These are phyloP conservation scores for Cornus florida DNA, from an alignment of 148 eudicot species.

Conservation along the genomic window DNA sequence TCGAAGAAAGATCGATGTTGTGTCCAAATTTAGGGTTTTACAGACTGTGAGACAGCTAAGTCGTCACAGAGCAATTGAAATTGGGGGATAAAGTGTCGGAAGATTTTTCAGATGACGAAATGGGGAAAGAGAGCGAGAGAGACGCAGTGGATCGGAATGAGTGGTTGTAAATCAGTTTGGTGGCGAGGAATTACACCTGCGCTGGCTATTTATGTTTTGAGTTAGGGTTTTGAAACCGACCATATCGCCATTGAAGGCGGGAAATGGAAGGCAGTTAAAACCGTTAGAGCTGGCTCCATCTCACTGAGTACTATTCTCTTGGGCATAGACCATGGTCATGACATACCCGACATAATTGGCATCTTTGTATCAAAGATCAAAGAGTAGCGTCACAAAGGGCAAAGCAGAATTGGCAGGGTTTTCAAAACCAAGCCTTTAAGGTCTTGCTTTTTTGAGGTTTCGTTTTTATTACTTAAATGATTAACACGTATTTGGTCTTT, in stretches of 20 bases:
- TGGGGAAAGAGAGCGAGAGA: neutral
- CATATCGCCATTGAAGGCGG: constrained; percentile 13
- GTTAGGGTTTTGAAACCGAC: constrained; percentile 18
- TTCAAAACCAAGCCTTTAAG: too few relatives aligned
- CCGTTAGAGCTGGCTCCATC: neutral
- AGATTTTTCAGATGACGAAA: neutral
- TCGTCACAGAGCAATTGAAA: neutral
- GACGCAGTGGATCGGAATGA: constrained; percentile 7
- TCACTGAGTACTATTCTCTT: neutral
- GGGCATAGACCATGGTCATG: too few relatives aligned
- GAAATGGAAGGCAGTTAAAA: constrained; percentile 1
- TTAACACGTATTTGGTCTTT: too few relatives aligned
- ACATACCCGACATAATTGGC: neutral
- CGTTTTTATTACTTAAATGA: too few relatives aligned
- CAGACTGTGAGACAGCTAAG: neutral
- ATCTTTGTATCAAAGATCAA: too few relatives aligned
- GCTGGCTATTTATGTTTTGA: neutral
- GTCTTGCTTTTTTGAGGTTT: too few relatives aligned
- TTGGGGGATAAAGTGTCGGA: neutral
- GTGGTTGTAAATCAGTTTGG: neutral
- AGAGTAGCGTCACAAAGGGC: too few relatives aligned
- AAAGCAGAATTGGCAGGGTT: too few relatives aligned
- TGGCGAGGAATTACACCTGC: neutral
- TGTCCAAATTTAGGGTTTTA: neutral
- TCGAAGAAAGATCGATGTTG: neutral